Base-by-base conservation (phyloP, 352 stramenopile genomes). In the Phytophthora europaea region DNA sequence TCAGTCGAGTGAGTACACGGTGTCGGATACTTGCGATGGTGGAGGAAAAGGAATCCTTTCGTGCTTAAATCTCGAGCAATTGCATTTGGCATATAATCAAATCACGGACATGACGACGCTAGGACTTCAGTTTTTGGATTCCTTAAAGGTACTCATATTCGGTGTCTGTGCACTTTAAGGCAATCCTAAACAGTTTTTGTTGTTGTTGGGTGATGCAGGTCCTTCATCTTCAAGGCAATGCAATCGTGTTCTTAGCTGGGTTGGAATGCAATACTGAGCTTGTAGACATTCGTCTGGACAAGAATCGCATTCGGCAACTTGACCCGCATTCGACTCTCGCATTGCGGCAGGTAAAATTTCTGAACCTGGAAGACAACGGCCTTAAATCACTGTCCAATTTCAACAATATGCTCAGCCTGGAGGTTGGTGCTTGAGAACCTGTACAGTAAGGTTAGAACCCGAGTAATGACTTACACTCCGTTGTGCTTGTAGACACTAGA, bases 241-340 rank as follows among this genome's bases (percentile, higher is more conserved):
- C 89, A 28, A 95, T 97, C 58, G 76, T 84, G 0, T 82, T 80
- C 20, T 72, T 97, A 23, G 67, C 79, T 45, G 91, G 87, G 0
- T 59, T 97, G 7, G 84, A 92, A 31, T 78, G 51, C 33, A 95
- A 82, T 43, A 82, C 69, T 2, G 79, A 92, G 33, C 65, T 97
- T 5, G 68, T 87, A 3, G 90, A 97, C 40, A 78, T 97, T 13
- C 74, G 80, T 4, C 65, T 97, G 8, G 87, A 91, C 64, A 95
- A 92, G 59, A 97, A 97, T 79, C 83, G 87, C 4, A 92, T 97
- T 48, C 89, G 89, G 2, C 87, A 92, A 33, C 53, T 97, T 15
- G 91, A 97, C 57, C 47, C 84, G 0, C 74, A 81, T 4, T 84
- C 85, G 2, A 84, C 84, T 6, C 36, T 77, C 8, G 78, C 76